Evolutionary conservation across 345 rosid genomes (phyloP), one percentile per base, ranked within the genome.

Genomic region (Aethionema arabicum): DNA sequence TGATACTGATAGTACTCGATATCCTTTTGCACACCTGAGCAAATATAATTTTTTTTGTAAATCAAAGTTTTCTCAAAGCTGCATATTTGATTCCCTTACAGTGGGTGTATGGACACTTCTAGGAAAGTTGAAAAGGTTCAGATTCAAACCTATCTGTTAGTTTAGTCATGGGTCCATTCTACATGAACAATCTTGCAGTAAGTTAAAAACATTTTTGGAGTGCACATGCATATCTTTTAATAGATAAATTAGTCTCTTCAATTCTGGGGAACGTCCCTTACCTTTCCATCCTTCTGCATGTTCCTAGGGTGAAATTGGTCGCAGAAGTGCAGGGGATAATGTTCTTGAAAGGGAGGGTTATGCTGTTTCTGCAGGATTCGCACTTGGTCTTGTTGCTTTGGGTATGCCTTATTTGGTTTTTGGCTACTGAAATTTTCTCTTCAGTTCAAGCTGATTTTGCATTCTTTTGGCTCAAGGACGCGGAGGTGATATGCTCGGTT

Each of bases 331-430:
- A 55, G 99, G 99, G 63, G 99, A 92, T 73, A 92, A 92, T 72
- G 99, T 90, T 49, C 99, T 89, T 77, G 99, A 92, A 77, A 85
- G 99, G 80, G 99, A 92, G 80, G 99, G 96, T 39, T 85, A 92
- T 85, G 97, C 95, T 71, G 91, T 87, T 71, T 84, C 99, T 77
- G 97, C 99, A n/a, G 99, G 99, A 69, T 87, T 89, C 77, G 68
- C 99, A 41, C 68, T 92, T 75, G 99, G 99, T 76, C 96, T 92
- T 74, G 95, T 90, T 61, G 90, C 97, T 50, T 67, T 92, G 78
- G 99, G 99, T 92, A 84, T 53, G 83, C 45, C 48, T 47, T 45
- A n/a, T 32, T 73, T 66, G 31, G 12, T 55, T 44, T 51, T 21
- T 31, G 52, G 67, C 44, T 66, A 57, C 35, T 35, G 55, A 8